A percentile compares a stretch with the other conserved stretches of the same genome.
Conservation (phyloP, 2,329 filamentous ascomycete genomes). For the Fusarium longipes region DNA sequence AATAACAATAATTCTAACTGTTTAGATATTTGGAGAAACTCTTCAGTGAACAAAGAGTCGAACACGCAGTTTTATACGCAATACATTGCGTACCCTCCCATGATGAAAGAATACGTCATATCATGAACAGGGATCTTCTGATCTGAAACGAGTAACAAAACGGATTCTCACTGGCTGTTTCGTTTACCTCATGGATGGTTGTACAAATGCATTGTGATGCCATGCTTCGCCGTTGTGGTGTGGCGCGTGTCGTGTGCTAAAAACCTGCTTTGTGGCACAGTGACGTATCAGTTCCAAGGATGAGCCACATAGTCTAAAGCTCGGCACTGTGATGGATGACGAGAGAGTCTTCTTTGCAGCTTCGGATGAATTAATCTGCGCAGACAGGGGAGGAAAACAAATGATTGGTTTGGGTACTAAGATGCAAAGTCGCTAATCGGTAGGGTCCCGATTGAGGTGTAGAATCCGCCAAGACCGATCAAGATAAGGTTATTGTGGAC, state of each 20-base stretch:
- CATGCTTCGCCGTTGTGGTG: slow-evolving; percentile 30
- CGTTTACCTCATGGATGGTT: slow-evolving; percentile 26
- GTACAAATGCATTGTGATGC: slow-evolving; percentile 39
- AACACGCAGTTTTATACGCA: slow-evolving; percentile 21
- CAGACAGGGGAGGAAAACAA: neutral
- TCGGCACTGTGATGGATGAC: neutral
- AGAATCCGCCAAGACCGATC: neutral
- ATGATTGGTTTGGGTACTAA: neutral
- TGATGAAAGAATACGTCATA: slow-evolving; percentile 41
- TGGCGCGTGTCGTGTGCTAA: slow-evolving; percentile 35
- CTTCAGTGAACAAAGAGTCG: neutral
- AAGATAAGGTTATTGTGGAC: slow-evolving; percentile 1
- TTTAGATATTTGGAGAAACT: neutral
- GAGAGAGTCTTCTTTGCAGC: neutral
- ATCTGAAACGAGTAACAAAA: slow-evolving; percentile 16
- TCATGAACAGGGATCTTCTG: slow-evolving; percentile 11
- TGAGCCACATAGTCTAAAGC: slow-evolving; percentile 28
- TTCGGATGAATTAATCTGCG: neutral
- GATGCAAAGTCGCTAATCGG: neutral
- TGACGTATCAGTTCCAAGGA: slow-evolving; percentile 40
- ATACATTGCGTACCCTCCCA: slow-evolving; percentile 8
- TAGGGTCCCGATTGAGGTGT: neutral
- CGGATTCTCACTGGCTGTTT: slow-evolving; percentile 35
- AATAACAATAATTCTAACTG: neutral
- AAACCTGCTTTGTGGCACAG: slow-evolving; percentile 42